Evolutionary conservation across 306 rosid species (phyloP), one percentile per base, ranked within the genome.

Genomic region (Ceratonia siliqua): DNA sequence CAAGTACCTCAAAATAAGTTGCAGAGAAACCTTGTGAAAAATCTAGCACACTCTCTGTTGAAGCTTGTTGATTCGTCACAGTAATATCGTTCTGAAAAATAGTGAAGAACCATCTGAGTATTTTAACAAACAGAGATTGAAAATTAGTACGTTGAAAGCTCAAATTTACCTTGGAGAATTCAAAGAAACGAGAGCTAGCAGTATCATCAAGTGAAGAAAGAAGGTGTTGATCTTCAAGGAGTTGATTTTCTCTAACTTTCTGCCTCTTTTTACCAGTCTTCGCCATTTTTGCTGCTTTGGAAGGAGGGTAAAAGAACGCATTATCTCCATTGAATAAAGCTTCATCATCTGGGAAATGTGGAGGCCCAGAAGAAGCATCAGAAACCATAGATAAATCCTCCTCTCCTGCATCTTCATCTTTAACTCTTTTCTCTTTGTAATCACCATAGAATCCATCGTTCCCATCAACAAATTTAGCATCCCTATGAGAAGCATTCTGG

Each of bases 281-380:
- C 14, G 62, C 42, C 43, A 41, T 41, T 62, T 66, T 79, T 18
- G 57, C 78, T 25, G 86, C n/a, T 41, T 73, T 90, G 61, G 92
- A 49, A 5, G 81, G 57, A 55, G 85, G 64, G 73, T 24, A 82
- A 45, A 76, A 86, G 76, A 76, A 66, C 8, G 56, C 89, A 77
- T 74, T 79, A 10, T 74, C 68, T 36, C 79, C 78, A 67, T 89
- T 85, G 64, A 75, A 77, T 82, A 63, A 78, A 75, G 67, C 65
- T 35, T 82, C 82, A 8, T 93, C 74, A 13, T 88, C 81, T 20
- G 82, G 75, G 74, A 87, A 77, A 87, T 91, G 88, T n/a, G 99
- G 98, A 89, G 99, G 99, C 55, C 98, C 96, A 83, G 99, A 95
- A 82, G 99, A 95, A 52, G 99, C 99, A 87, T 95, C 99, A 79